Percentiles rank a stretch among this genome's conserved stretches.
Evolutionary conservation across 805 yeast species (phyloP).

Genomic region (Saccharomycopsis selenospora): DNA sequence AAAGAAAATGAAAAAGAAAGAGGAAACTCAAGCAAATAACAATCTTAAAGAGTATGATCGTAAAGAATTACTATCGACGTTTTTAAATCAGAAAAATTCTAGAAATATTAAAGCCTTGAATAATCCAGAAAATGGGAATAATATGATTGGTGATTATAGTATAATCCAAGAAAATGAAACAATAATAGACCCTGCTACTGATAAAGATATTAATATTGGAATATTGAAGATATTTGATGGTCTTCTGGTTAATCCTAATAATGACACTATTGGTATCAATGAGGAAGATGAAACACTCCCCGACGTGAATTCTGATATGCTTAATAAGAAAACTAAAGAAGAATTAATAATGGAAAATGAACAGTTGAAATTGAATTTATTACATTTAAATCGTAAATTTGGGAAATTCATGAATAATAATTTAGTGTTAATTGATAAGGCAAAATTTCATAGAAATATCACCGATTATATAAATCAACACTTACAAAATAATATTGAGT

Average conservation of each 20-base stretch:
- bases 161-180: slow-evolving; percentile 13
- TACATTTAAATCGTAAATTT: slow-evolving; percentile 7
- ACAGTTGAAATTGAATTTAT: slow-evolving; percentile 11
- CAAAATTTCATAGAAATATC: slow-evolving; percentile 6
- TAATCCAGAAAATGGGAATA: not conserved
- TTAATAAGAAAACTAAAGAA: slow-evolving; percentile 13
- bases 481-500: not conserved
- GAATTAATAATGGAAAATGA: slow-evolving; percentile 18
- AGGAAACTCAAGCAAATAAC: not conserved
- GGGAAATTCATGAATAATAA: slow-evolving; percentile 9
- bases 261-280: not conserved
- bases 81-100: not conserved
- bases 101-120: not conserved
- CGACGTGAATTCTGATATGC: not conserved
- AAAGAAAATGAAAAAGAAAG: slow-evolving; percentile 2
- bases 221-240: slow-evolving; percentile 7
- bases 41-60: not conserved
- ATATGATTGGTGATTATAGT: slow-evolving; percentile 15
- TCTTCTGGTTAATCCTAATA: slow-evolving; percentile 1
- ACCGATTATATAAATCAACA: not conserved
- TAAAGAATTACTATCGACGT: not conserved
- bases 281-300: not conserved
- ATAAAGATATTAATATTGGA: not conserved
- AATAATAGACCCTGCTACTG: not conserved
- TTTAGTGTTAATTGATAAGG: slow-evolving; percentile 16